phyloP scores from a whole-genome alignment of 768 basidiomycete species.

The Suillus weaverae region DNA sequence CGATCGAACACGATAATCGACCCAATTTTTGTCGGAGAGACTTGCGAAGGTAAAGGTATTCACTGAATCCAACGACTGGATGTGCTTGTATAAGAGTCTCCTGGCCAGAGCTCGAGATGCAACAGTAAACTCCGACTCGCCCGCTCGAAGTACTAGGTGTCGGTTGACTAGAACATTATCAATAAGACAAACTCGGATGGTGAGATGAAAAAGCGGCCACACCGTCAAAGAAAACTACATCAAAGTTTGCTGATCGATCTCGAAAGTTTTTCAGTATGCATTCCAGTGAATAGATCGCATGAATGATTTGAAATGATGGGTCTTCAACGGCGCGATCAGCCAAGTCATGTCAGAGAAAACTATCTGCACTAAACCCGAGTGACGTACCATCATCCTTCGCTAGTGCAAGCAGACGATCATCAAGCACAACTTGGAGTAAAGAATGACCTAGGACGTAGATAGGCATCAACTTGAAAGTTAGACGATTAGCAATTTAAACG shows the following conservation, averaged over 20 bases:
- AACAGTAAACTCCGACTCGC: constrained; percentile 33
- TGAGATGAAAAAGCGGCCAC: neutral
- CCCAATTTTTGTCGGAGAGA: constrained; percentile 51
- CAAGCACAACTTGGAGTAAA: constrained; percentile 54
- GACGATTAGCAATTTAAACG: neutral
- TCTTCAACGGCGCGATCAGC: constrained; percentile 32
- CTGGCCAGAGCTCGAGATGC: constrained; percentile 56
- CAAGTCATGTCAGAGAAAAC: neutral
- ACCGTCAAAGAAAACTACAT: constrained; percentile 67
- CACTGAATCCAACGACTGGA: constrained; percentile 39
- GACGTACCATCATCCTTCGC: constrained; percentile 45
- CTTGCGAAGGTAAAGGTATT: constrained; percentile 47
- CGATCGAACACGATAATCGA: constrained; percentile 38
- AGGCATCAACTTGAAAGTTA: neutral
- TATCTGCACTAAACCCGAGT: neutral
- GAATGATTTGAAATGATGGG: constrained; percentile 59
- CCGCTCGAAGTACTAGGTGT: constrained; percentile 44
- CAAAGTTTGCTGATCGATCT: constrained; percentile 53
- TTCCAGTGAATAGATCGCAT: constrained; percentile 59
- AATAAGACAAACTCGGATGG: neutral
- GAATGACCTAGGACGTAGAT: constrained; percentile 53
- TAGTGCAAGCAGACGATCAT: constrained; percentile 61
- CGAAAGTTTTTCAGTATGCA: constrained; percentile 48
- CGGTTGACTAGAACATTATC: constrained; percentile 38
- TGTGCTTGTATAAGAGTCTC: constrained; percentile 49